Evolutionary conservation across 495 filamentous ascomycete species (phyloP).

Genomic region (Annulohypoxylon nitens): DNA sequence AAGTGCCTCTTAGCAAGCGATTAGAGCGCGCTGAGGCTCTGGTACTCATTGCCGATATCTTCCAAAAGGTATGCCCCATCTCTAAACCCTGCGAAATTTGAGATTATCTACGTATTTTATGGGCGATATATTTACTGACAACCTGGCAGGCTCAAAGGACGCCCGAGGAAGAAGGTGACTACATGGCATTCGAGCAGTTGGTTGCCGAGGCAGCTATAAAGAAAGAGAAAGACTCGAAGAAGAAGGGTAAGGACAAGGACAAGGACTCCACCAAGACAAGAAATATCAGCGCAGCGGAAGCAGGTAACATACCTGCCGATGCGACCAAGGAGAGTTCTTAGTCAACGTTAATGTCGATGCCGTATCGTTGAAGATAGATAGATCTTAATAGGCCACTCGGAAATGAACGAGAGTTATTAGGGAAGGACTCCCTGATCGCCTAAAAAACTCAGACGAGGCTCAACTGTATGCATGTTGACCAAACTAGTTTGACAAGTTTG

Average conservation of each 20-base stretch:
- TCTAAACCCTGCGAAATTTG: neutral
- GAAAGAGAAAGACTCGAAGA: slow-evolving; percentile 83
- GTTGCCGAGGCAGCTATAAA: slow-evolving; percentile 96
- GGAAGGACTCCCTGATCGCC: slow-evolving; percentile 6
- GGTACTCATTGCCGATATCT: slow-evolving; percentile 88
- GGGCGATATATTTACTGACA: slow-evolving; percentile 36
- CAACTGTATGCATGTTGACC: neutral
- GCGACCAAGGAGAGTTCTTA: slow-evolving; percentile 32
- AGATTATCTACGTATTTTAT: neutral
- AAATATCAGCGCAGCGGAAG: slow-evolving; percentile 32
- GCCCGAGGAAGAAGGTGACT: slow-evolving; percentile 97
- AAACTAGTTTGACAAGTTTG: neutral
- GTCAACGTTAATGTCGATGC: neutral
- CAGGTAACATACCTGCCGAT: neutral
- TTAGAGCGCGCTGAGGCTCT: slow-evolving; percentile 91
- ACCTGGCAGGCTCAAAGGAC: slow-evolving; percentile 81
- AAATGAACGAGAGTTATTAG: neutral
- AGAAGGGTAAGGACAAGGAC: slow-evolving; percentile 76
- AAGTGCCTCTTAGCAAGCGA: slow-evolving; percentile 83
- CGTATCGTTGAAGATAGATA: neutral
- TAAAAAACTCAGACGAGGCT: neutral
- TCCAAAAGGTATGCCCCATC: slow-evolving; percentile 74
- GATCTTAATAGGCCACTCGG: neutral
- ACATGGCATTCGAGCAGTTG: slow-evolving; percentile 98
- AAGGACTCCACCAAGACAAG: slow-evolving; percentile 37